These are phyloP conservation scores for Lipomyces yarrowii DNA, from an alignment of 1,139 yeast genomes.

Conservation along the genomic window DNA sequence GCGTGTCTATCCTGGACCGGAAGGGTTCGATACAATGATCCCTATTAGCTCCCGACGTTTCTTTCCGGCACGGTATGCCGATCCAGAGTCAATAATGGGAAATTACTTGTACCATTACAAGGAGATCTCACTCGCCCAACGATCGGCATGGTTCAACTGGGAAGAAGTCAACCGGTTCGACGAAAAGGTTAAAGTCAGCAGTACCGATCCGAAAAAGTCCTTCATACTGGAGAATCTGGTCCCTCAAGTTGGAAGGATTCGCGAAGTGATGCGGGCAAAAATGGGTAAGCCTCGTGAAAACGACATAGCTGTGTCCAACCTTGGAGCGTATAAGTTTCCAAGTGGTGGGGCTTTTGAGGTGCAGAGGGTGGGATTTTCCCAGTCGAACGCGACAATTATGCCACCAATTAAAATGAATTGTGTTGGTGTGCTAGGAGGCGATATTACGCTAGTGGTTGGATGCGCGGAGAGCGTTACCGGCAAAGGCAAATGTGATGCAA, in stretches of 20 bases:
- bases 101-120: constrained; percentile 6
- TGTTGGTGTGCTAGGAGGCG: constrained; percentile 10
- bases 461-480: constrained; percentile 7
- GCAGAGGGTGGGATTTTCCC: constrained; percentile 4
- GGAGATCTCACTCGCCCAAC: constrained; percentile 7
- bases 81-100: constrained; percentile 8
- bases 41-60: constrained; percentile 10
- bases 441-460: not conserved
- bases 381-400: constrained; percentile 6
- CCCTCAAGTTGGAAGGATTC: constrained; percentile 6
- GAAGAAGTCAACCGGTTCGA: constrained; percentile 10
- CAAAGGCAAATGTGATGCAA: constrained; percentile 4
- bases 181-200: not conserved
- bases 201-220: not conserved
- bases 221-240: constrained; percentile 3
- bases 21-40: constrained; percentile 9
- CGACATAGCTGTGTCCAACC: constrained; percentile 8
- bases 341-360: not conserved
- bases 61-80: not conserved
- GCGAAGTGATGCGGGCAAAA: not conserved
- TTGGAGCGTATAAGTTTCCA: constrained; percentile 11
- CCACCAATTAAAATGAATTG: constrained; percentile 8
- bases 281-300: constrained; percentile 2
- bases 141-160: constrained; percentile 6
- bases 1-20: constrained; percentile 1